Evolutionary conservation across 2,329 filamentous ascomycete species (phyloP).

Genomic region (Nemania sp.): DNA sequence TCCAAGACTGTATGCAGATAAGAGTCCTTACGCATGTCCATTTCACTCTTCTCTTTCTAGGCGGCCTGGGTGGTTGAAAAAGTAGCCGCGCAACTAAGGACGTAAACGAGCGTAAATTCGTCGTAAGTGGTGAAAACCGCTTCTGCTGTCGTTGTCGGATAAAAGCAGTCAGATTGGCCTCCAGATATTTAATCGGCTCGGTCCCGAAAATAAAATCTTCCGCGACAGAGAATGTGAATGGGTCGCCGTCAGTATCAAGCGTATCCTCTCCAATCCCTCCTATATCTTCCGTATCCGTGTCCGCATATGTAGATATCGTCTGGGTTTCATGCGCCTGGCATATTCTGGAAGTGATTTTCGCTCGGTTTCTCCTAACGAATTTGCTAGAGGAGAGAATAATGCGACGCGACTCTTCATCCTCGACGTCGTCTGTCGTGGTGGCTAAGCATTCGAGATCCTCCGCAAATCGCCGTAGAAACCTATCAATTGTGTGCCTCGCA

Average conservation of each 20-base stretch:
- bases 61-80: not conserved
- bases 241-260: not conserved
- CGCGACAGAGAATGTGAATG: constrained; percentile 1
- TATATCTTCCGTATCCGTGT: not conserved
- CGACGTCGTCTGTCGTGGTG: not conserved
- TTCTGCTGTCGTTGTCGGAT: constrained; percentile 1
- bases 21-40: constrained; percentile 15
- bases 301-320: not conserved
- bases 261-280: not conserved
- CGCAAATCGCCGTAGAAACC: constrained; percentile 8
- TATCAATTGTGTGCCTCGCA: not conserved
- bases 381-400: not conserved
- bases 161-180: not conserved
- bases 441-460: constrained; percentile 12
- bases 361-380: constrained; percentile 5
- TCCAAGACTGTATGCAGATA: not conserved
- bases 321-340: not conserved
- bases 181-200: constrained; percentile 3
- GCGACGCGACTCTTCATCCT: not conserved
- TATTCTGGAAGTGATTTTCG: not conserved
- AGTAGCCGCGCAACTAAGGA: not conserved
- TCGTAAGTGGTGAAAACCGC: not conserved
- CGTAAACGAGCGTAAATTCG: not conserved
- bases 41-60: not conserved
- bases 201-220: constrained; percentile 11